Evolutionary conservation across 129 eudicot genomes (phyloP).

Genomic region (Chrysanthemum seticuspe): DNA sequence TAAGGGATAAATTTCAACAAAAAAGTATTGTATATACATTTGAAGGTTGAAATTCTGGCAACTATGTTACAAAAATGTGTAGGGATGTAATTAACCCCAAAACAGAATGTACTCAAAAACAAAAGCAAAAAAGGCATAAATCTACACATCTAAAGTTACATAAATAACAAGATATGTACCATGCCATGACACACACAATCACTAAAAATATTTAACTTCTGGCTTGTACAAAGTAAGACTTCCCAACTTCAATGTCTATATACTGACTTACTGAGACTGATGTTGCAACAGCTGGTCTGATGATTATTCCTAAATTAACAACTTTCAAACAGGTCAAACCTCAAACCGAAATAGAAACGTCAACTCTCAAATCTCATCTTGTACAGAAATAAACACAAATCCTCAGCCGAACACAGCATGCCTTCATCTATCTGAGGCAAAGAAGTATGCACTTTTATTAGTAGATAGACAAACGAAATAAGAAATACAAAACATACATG

Average conservation of each 20-base stretch:
- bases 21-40: constrained; percentile 33
- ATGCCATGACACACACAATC: constrained; percentile 25
- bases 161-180: constrained; percentile 42
- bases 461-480: neutral
- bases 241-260: constrained; percentile 27
- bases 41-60: constrained; percentile 28
- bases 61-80: constrained; percentile 42
- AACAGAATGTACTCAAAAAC: constrained; percentile 3
- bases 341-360: constrained; percentile 5
- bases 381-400: constrained; percentile 28
- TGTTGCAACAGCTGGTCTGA: constrained; percentile 13
- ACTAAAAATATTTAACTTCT: constrained; percentile 16
- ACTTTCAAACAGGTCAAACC: constrained; percentile 18
- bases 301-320: constrained; percentile 25
- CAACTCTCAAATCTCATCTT: constrained; percentile 27
- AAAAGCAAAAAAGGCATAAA: constrained; percentile 29
- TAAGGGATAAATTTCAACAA: neutral
- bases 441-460: neutral
- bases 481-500: neutral
- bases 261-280: constrained; percentile 22
- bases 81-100: constrained; percentile 17
- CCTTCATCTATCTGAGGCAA: constrained; percentile 23
- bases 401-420: constrained; percentile 20
- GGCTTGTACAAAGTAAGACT: constrained; percentile 9
- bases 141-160: constrained; percentile 38